Evolutionary conservation across 2,329 filamentous ascomycete genomes (phyloP), one percentile per base, ranked within the genome.

Genomic region (Aspergillus niger): DNA sequence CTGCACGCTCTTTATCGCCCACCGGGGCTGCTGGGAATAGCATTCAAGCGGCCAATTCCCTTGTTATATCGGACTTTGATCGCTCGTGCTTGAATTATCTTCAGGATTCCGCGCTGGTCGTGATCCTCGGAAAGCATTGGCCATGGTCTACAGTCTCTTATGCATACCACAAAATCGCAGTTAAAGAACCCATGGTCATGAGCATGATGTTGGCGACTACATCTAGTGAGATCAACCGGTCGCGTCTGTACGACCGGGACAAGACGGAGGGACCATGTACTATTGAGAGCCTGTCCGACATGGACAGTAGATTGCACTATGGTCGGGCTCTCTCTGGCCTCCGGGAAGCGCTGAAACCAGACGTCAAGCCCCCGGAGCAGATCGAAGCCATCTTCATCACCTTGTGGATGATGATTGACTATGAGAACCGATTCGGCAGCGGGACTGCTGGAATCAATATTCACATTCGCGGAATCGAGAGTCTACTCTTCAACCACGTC

Each of bases 311-410:
- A 10, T 49, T 58, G 44, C 70, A 72, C 56, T 70, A 71, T 36
- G 68, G 70, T 11, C 62, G 63, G 20, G 69, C 70, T 8, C 53
- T 72, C 20, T 66, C 67, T 10, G 63, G 64, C 24, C 65, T 72
- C 2, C 65, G 66, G 5, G 65, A 66, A 44, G 68, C 63, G 15
- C 51, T 72, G 22, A 64, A 63, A 55, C 57, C 66, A n/a, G 68
- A 67, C n/a, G 69, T 65, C 5, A 70, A 67, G 38, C 59, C 66
- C 0, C 62, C 66, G 10, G 62, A 63, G 11, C 64, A 67, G 20
- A 60, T 70, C 8, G 69, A 70, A 47, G 69, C 69, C 8, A 67
- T 70, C 8, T 71, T 70, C 32, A 69, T 72, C 44, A 72, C 70
- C 2, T 44, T 72, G 13, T 71, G 65, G 67, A 53, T 70, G 28